Evolutionary conservation across 768 basidiomycete genomes (phyloP).

Genomic region (Boletus subparvulus): DNA sequence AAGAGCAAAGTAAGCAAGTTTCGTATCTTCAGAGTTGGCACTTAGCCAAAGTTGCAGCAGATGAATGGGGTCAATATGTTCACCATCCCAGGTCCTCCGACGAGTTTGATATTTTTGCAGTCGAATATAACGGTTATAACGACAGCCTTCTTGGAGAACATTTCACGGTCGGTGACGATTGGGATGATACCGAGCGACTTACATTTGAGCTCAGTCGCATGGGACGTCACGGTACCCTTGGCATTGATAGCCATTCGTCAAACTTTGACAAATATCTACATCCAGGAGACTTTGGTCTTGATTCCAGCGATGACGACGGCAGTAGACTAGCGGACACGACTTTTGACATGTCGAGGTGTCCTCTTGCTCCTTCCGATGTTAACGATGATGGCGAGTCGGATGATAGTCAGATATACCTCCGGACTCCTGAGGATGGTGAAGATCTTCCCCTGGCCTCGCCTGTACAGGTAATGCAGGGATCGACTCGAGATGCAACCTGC

Average conservation of each 20-base stretch:
- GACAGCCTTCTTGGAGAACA: constrained; percentile 28
- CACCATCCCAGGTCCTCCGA: constrained; percentile 6
- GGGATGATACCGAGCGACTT: constrained; percentile 25
- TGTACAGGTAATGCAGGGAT: background rate
- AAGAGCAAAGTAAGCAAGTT: constrained; percentile 19
- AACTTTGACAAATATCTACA: constrained; percentile 4
- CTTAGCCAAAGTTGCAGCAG: constrained; percentile 20
- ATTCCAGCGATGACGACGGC: constrained; percentile 4
- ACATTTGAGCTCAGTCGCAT: constrained; percentile 19
- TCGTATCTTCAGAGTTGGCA: background rate
- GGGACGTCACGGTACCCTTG: background rate
- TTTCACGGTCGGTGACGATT: constrained; percentile 19
- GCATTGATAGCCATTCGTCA: background rate
- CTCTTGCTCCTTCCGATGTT: constrained; percentile 25
- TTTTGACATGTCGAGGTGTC: constrained; percentile 22
- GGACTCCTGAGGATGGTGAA: constrained; percentile 29
- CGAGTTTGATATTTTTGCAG: constrained; percentile 21
- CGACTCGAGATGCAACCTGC: background rate
- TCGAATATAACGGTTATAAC: constrained; percentile 24
- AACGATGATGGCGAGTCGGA: constrained; percentile 32
- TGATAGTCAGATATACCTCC: constrained; percentile 24
- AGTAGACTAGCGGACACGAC: constrained; percentile 9
- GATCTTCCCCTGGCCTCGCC: constrained; percentile 9
- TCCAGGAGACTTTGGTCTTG: constrained; percentile 10
- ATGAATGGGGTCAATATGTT: constrained; percentile 29